Evolutionary conservation across 805 yeast species (phyloP).

Genomic region (Candida andamanensis): DNA sequence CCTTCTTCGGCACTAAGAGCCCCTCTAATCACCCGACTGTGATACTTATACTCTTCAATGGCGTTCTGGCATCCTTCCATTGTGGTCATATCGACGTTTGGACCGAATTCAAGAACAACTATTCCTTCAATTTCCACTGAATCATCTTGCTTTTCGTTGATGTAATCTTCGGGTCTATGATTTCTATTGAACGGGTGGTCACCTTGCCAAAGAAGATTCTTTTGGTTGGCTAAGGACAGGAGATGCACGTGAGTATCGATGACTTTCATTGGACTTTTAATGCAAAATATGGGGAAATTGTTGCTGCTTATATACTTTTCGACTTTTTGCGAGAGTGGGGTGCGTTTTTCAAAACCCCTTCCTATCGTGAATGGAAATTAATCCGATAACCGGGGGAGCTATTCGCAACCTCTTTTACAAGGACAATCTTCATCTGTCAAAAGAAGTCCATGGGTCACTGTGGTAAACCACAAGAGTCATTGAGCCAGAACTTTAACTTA

Average conservation of each 20-base stretch:
- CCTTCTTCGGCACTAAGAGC: conserved; percentile 9
- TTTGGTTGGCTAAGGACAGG: conserved; percentile 19
- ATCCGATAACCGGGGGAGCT: too few relatives aligned
- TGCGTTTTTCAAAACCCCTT: too few relatives aligned
- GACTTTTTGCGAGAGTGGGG: too few relatives aligned
- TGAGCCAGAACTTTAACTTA: too few relatives aligned
- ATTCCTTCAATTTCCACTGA: conserved; percentile 19
- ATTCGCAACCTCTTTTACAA: too few relatives aligned
- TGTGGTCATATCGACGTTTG: conserved; percentile 11
- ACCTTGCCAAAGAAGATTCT: conserved; percentile 25
- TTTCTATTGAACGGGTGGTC: conserved; percentile 19
- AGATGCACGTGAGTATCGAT: conserved; percentile 37
- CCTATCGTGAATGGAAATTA: too few relatives aligned
- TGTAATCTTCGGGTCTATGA: conserved; percentile 23
- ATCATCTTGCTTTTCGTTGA: conserved; percentile 4
- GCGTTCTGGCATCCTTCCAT: conserved; percentile 20
- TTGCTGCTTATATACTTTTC: too few relatives aligned
- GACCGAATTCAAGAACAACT: conserved; percentile 32
- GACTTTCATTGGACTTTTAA: conserved; percentile 8
- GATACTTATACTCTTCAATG: conserved; percentile 16
- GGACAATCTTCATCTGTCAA: too few relatives aligned
- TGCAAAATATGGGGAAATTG: too few relatives aligned
- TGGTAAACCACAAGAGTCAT: too few relatives aligned
- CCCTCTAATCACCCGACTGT: conserved; percentile 11
- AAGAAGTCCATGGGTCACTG: too few relatives aligned